These are phyloP conservation scores for Mediolabrus comicus DNA, from an alignment of 108 stramenopile genomes.

Conservation along the genomic window DNA sequence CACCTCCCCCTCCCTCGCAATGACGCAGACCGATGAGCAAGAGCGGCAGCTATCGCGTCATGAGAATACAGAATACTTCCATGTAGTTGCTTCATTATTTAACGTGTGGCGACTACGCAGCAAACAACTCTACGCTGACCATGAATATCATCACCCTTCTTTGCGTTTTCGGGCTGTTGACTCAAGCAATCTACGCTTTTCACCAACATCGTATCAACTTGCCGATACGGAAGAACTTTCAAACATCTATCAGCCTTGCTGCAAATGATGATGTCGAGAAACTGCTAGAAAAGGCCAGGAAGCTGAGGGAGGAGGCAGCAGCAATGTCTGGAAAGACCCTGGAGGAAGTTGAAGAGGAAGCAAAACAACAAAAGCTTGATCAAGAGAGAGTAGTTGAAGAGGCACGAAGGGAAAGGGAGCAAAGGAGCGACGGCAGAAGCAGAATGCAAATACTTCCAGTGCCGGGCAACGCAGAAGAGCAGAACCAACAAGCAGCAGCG, in stretches of 20 bases:
- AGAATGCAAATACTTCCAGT: slow-evolving; percentile 27
- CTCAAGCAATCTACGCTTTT: neutral
- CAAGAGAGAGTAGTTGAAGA: slow-evolving; percentile 21
- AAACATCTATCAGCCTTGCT: neutral
- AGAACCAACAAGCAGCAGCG: slow-evolving; percentile 65
- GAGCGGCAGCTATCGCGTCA: too few relatives aligned
- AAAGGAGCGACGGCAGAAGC: neutral
- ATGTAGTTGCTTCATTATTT: too few relatives aligned
- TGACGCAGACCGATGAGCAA: too few relatives aligned
- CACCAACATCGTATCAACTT: neutral
- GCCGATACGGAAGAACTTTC: neutral
- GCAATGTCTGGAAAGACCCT: slow-evolving; percentile 69
- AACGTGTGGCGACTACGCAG: too few relatives aligned
- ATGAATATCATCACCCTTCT: neutral
- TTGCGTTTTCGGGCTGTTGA: neutral
- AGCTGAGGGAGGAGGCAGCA: slow-evolving; percentile 76
- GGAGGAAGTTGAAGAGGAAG: slow-evolving; percentile 71
- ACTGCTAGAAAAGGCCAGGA: slow-evolving; percentile 60
- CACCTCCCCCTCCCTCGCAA: too few relatives aligned
- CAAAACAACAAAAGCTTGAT: slow-evolving; percentile 34
- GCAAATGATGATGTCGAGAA: slow-evolving; percentile 49
- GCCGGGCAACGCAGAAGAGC: slow-evolving; percentile 55
- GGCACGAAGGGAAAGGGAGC: slow-evolving; percentile 12
- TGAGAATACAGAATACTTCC: too few relatives aligned
- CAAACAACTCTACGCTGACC: neutral